Base-by-base conservation (phyloP, 2,329 filamentous ascomycete species). In the Penicillium brevicompactum region DNA sequence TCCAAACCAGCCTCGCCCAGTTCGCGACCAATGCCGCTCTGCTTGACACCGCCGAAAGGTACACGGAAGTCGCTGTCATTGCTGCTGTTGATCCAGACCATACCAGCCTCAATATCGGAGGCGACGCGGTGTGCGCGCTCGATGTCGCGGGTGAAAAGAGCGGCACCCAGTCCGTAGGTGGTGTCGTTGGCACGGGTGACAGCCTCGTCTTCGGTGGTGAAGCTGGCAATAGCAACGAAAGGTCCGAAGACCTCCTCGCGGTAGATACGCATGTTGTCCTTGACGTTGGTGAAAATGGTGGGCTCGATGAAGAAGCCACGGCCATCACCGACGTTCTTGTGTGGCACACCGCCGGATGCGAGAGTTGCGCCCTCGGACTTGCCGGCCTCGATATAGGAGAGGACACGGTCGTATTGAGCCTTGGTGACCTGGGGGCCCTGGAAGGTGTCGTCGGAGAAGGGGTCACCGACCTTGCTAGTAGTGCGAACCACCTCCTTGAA, bases 291-390 rank as follows among this genome's bases (percentile, higher is more conserved):
- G 71, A 86, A 84, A 58, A 86, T 77, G 5, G 84, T 86, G 0
- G 84, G 84, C 47, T 78, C 70, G 53, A 89, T 82, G 72, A 87
- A 89, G 75, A 85, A 87, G 10, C 86, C 86, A 65, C 87, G 87
- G 54, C 83, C 80, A 2, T 74, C 66, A 8, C 73, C 74, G 24
- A 80, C 79, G 48, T 83, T 76, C 69, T 83, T 86, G 76, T 71
- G 80, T 61, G 67, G 74, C 64, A 82, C 82, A 10, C 88, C 89
- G 13, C 89, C 89, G 2, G 81, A 73, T 18, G 82, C 76, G 1
- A 92, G 78, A 5, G 79, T 88, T 0, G 88, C 87, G n/a, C 89
- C 89, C 67, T 90, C 87, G 4, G 80, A 79, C 69, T 89, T 89
- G 16, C 88, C 89, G 5, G 80, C 68, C 52, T 91, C 83, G 43